phyloP scores from a whole-genome alignment of 2,329 filamentous ascomycete genomes.

The Aspergillus amoenus region DNA sequence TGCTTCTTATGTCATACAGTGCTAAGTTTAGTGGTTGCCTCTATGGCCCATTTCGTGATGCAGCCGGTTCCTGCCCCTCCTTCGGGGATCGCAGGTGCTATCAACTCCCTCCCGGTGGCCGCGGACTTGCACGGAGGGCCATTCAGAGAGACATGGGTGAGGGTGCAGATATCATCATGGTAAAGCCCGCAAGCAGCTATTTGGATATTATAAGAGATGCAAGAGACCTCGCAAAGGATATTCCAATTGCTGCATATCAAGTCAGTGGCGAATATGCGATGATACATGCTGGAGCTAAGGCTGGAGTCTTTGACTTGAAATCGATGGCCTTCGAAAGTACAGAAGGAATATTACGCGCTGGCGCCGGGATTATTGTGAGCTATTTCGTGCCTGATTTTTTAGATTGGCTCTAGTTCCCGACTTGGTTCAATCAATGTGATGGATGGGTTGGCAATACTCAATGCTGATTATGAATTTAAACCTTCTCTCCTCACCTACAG shows the following conservation, averaged over 20 bases:
- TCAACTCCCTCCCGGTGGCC: conserved; percentile 88
- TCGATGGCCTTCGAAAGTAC: conserved; percentile 93
- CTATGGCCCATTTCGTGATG: conserved; percentile 96
- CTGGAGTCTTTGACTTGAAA: conserved; percentile 93
- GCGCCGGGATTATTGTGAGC: conserved; percentile 87
- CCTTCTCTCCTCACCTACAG: neutral
- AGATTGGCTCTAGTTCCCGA: conserved; percentile 54
- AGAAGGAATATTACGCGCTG: conserved; percentile 87
- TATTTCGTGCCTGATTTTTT: conserved; percentile 86
- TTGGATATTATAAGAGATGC: conserved; percentile 97
- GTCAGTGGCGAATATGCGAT: conserved; percentile 97
- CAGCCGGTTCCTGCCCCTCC: conserved; percentile 83
- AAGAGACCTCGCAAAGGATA: conserved; percentile 86
- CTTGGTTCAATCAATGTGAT: neutral
- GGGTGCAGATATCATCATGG: conserved; percentile 98
- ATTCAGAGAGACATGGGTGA: conserved; percentile 88
- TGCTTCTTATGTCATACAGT: conserved; percentile 94
- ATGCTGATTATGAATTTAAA: neutral
- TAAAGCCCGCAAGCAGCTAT: conserved; percentile 94
- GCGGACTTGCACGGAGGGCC: conserved; percentile 85
- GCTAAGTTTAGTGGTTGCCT: conserved; percentile 97
- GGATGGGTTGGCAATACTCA: neutral
- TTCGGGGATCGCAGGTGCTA: conserved; percentile 97
- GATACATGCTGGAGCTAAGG: conserved; percentile 94
- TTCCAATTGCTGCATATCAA: conserved; percentile 94